These are phyloP conservation scores for Pisolithus albus DNA, from an alignment of 768 basidiomycete species.

Conservation along the genomic window DNA sequence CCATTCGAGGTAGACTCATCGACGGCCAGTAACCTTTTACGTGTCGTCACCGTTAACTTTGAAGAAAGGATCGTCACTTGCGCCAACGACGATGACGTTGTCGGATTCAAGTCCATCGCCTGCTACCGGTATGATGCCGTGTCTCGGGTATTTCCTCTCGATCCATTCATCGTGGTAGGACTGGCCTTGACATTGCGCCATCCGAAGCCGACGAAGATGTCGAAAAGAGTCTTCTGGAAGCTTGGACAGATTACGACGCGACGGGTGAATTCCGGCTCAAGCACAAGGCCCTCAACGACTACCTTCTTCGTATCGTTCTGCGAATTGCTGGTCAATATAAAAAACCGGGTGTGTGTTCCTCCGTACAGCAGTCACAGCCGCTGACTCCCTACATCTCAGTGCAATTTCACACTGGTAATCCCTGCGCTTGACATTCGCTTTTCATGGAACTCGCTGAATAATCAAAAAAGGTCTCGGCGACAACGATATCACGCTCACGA, in stretches of 20 bases:
- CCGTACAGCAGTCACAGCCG: background rate
- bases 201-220: slow-evolving; percentile 21
- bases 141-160: background rate
- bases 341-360: slow-evolving; percentile 49
- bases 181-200: slow-evolving; percentile 52
- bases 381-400: slow-evolving; percentile 34
- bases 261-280: slow-evolving; percentile 43
- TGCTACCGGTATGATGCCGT: slow-evolving; percentile 44
- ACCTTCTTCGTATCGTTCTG: slow-evolving; percentile 51
- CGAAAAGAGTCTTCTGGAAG: slow-evolving; percentile 25
- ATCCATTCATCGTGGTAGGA: slow-evolving; percentile 27
- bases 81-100: slow-evolving; percentile 46
- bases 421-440: background rate
- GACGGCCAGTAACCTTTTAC: slow-evolving; percentile 7
- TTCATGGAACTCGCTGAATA: background rate
- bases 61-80: slow-evolving; percentile 27
- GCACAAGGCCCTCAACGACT: slow-evolving; percentile 61
- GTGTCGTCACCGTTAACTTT: slow-evolving; percentile 32
- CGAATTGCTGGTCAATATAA: slow-evolving; percentile 42
- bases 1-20: slow-evolving; percentile 9
- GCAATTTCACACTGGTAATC: slow-evolving; percentile 67
- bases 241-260: slow-evolving; percentile 30
- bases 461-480: slow-evolving; percentile 50
- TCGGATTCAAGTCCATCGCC: slow-evolving; percentile 66
- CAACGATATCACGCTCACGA: slow-evolving; percentile 53